Conservation (phyloP, 1,284 basidiomycete species). For the Papiliotrema laurentii region DNA sequence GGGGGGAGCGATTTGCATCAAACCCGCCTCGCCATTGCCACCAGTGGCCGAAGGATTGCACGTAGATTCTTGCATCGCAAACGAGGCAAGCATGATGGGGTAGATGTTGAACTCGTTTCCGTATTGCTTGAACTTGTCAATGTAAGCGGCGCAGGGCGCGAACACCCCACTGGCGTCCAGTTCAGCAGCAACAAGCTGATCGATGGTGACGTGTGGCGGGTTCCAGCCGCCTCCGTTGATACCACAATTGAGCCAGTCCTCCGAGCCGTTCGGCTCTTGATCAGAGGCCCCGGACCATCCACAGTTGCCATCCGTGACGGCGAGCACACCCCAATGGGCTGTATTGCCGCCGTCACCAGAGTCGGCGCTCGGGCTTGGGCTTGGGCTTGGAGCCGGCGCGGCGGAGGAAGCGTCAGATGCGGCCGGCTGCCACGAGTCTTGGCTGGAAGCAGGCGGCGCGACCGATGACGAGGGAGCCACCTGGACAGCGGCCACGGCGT, state of each 20-base stretch:
- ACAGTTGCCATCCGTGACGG: constrained; percentile 23
- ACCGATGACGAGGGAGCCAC: not conserved
- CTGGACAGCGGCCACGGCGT: not conserved
- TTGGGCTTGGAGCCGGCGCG: constrained; percentile 1
- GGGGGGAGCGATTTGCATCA: constrained; percentile 76
- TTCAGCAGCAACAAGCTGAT: constrained; percentile 54
- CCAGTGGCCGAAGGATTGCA: constrained; percentile 69
- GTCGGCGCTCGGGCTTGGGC: not conserved
- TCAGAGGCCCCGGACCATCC: constrained; percentile 27
- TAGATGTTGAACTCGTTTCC: constrained; percentile 48
- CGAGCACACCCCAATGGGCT: constrained; percentile 8
- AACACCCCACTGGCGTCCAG: constrained; percentile 61
- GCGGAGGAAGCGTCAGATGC: constrained; percentile 4
- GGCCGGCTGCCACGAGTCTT: not conserved
- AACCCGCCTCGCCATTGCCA: constrained; percentile 72
- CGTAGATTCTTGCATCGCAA: constrained; percentile 74
- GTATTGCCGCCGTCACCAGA: constrained; percentile 1
- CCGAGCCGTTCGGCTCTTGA: constrained; percentile 65
- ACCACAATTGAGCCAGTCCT: constrained; percentile 76
- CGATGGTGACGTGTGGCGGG: constrained; percentile 51
- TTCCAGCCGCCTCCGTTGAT: constrained; percentile 48
- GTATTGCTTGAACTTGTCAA: constrained; percentile 56
- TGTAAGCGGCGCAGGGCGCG: constrained; percentile 57
- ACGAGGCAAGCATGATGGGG: constrained; percentile 67
- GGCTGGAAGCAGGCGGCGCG: not conserved